Conservation (phyloP, 306 rosid species). For the Cucurbita argyrosperma region DNA sequence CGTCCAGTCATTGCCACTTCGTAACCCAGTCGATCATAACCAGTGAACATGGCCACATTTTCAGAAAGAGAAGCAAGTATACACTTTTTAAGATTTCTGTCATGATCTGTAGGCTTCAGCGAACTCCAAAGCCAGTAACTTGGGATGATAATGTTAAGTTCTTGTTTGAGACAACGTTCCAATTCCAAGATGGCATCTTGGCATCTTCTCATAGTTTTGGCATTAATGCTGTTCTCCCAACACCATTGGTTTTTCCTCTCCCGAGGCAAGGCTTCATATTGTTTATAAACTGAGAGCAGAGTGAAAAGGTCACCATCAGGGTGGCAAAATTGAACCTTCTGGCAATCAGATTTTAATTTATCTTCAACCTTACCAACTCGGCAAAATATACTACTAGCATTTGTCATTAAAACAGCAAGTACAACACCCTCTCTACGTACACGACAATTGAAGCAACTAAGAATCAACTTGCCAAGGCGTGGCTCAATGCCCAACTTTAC, state of each 20-base stretch:
- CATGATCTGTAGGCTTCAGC: conserved; percentile 26
- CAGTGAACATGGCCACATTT: conserved; percentile 87
- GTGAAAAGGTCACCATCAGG: conserved; percentile 83
- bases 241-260: conserved; percentile 63
- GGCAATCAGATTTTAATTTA: conserved; percentile 67
- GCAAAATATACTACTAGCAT: conserved; percentile 76
- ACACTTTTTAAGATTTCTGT: conserved; percentile 38
- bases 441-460: conserved; percentile 34
- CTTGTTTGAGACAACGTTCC: conserved; percentile 60
- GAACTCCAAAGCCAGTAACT: conserved; percentile 73
- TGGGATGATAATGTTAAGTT: conserved; percentile 37
- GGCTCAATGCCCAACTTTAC: conserved; percentile 90
- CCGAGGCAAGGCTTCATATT: conserved; percentile 50
- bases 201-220: conserved; percentile 85
- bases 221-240: conserved; percentile 92
- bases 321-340: conserved; percentile 84
- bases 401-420: conserved; percentile 87
- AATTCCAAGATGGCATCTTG: conserved; percentile 58
- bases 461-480: conserved; percentile 82
- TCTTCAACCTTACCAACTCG: conserved; percentile 70
- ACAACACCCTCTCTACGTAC: conserved; percentile 70
- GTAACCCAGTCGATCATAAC: conserved; percentile 67
- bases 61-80: conserved; percentile 77
- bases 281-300: conserved; percentile 75
- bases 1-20: conserved; percentile 71